Evolutionary conservation across 306 rosid species (phyloP).

Genomic region (Bauhinia variegata): DNA sequence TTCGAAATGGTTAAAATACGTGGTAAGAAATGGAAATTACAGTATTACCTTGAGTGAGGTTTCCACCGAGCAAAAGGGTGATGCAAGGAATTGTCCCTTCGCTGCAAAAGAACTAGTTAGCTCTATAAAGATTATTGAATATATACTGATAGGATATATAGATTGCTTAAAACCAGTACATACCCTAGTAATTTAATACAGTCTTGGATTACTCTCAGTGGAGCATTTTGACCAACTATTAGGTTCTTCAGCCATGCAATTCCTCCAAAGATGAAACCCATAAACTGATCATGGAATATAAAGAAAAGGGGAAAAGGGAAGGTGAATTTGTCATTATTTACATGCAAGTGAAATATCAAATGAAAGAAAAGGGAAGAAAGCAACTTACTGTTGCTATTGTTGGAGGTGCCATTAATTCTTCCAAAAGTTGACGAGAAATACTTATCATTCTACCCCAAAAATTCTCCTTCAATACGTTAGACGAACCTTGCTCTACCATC

Average conservation of each 20-base stretch:
- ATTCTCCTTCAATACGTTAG: conserved; percentile 5
- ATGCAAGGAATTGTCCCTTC: conserved; percentile 90
- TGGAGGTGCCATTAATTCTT: conserved; percentile 82
- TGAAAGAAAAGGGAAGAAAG: background rate
- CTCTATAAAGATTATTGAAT: background rate
- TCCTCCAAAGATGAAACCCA: conserved; percentile 75
- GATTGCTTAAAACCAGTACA: background rate
- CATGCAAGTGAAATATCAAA: conserved; percentile 12
- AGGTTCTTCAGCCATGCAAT: conserved; percentile 62
- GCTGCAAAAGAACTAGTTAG: conserved; percentile 42
- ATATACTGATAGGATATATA: background rate
- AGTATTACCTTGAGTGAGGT: conserved; percentile 79
- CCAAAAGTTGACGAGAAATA: conserved; percentile 37
- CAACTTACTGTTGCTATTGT: conserved; percentile 74
- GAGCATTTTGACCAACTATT: conserved; percentile 67
- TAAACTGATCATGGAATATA: conserved; percentile 51
- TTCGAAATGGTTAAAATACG: background rate
- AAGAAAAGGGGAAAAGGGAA: background rate
- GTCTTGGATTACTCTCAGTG: conserved; percentile 73
- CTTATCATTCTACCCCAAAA: conserved; percentile 40
- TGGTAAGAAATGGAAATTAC: background rate
- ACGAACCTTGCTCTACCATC: conserved; percentile 44
- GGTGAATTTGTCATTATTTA: background rate
- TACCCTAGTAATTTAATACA: conserved; percentile 72
- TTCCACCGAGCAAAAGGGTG: conserved; percentile 85